phyloP scores from a whole-genome alignment of 2,329 filamentous ascomycete species.

The Beauveria varroae region DNA sequence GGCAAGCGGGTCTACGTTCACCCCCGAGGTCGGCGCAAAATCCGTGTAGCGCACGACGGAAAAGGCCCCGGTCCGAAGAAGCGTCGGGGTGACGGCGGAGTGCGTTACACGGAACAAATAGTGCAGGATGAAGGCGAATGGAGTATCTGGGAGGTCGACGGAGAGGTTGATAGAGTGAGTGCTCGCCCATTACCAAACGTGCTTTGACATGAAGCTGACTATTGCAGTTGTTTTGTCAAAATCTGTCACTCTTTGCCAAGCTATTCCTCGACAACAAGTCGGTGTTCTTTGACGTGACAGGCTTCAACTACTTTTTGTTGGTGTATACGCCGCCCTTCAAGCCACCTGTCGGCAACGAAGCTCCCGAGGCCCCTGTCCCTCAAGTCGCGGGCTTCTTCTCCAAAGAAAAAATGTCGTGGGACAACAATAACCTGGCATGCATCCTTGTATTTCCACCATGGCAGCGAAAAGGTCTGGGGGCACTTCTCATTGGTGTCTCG shows the following conservation, averaged over 20 bases:
- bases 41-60: constrained; percentile 28
- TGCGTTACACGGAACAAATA: constrained; percentile 35
- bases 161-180: constrained; percentile 68
- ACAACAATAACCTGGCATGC: constrained; percentile 95
- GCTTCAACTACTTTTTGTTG: constrained; percentile 91
- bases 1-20: constrained; percentile 69
- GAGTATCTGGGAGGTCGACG: constrained; percentile 88
- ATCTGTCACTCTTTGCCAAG: constrained; percentile 92
- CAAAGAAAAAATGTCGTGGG: constrained; percentile 98
- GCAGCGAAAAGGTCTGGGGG: constrained; percentile 82
- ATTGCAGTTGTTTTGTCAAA: constrained; percentile 75
- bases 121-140: constrained; percentile 61
- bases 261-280: constrained; percentile 97
- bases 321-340: constrained; percentile 54
- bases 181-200: not conserved
- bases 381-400: constrained; percentile 90
- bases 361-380: constrained; percentile 15
- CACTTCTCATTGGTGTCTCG: constrained; percentile 83
- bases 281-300: constrained; percentile 92
- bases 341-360: constrained; percentile 12
- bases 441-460: constrained; percentile 95
- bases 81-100: constrained; percentile 27
- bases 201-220: constrained; percentile 11
- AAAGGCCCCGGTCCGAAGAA: constrained; percentile 29
- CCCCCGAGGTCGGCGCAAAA: constrained; percentile 37